phyloP scores from a whole-genome alignment of 371 early-diverging fungal genomes.

The Mucor mucedo region DNA sequence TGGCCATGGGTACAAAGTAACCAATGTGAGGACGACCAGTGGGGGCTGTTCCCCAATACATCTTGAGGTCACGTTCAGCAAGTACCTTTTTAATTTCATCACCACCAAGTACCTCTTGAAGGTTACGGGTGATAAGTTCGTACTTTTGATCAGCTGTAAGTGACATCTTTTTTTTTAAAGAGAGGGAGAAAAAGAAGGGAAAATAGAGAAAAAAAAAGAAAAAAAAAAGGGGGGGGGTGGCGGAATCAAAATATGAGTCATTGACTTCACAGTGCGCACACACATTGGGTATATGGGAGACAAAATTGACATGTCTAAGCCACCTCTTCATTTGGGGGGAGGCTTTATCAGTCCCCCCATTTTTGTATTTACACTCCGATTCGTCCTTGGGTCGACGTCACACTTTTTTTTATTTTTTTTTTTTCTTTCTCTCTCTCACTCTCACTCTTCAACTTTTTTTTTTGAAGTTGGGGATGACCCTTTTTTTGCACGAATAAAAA shows the following conservation, averaged over 20 bases:
- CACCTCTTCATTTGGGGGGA: background rate
- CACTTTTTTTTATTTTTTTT: too few species aligned
- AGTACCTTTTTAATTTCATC: conserved; percentile 90
- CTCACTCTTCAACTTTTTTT: background rate
- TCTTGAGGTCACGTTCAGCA: conserved; percentile 86
- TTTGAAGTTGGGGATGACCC: too few species aligned
- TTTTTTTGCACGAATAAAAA: too few species aligned
- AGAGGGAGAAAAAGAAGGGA: conserved; percentile 6
- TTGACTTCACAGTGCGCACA: background rate
- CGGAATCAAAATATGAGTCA: conserved; percentile 20
- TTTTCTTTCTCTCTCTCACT: too few species aligned
- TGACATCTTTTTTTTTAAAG: conserved; percentile 32
- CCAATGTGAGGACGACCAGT: conserved; percentile 99
- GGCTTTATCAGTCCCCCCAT: too few species aligned
- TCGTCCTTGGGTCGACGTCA: too few species aligned
- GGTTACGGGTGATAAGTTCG: conserved; percentile 91
- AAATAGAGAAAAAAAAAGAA: conserved; percentile 9
- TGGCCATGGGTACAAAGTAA: conserved; percentile 98
- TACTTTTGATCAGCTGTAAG: conserved; percentile 76
- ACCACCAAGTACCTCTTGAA: conserved; percentile 96
- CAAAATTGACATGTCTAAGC: background rate
- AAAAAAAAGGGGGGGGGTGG: background rate
- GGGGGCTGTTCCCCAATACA: conserved; percentile 99
- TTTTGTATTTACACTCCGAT: too few species aligned
- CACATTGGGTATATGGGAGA: too few species aligned